Evolutionary conservation across 768 basidiomycete genomes (phyloP).

Genomic region (Amanita molliuscula): DNA sequence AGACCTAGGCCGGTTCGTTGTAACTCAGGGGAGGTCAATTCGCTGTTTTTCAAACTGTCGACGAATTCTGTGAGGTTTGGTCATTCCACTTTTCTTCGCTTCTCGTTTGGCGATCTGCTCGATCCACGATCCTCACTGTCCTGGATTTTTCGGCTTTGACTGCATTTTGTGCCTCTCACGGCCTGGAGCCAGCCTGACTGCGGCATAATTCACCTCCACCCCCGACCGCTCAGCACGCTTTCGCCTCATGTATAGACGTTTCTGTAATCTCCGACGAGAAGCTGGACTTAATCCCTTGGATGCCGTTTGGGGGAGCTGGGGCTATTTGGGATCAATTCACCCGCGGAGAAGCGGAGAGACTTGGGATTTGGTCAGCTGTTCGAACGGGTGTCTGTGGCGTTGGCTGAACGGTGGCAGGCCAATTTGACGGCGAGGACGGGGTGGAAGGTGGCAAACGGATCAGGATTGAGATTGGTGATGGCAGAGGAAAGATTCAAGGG

Average conservation of each 20-base stretch:
- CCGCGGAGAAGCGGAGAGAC: background rate
- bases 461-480: background rate
- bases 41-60: conserved; percentile 30
- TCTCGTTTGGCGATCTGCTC: conserved; percentile 1
- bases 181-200: conserved; percentile 27
- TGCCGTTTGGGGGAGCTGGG: background rate
- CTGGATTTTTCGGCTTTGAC: conserved; percentile 8
- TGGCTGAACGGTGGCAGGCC: background rate
- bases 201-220: conserved; percentile 16
- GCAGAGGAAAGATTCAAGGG: background rate
- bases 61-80: conserved; percentile 34
- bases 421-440: background rate
- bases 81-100: conserved; percentile 25
- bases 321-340: background rate
- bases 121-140: background rate
- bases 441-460: background rate
- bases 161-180: conserved; percentile 17
- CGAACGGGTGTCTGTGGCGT: background rate
- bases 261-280: conserved; percentile 44
- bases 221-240: conserved; percentile 46
- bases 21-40: conserved; percentile 34
- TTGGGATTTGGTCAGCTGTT: background rate
- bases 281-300: conserved; percentile 22
- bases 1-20: conserved; percentile 33
- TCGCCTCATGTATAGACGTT: conserved; percentile 65